phyloP scores from a whole-genome alignment of 805 yeast species.

The Suhomyces sp. region DNA sequence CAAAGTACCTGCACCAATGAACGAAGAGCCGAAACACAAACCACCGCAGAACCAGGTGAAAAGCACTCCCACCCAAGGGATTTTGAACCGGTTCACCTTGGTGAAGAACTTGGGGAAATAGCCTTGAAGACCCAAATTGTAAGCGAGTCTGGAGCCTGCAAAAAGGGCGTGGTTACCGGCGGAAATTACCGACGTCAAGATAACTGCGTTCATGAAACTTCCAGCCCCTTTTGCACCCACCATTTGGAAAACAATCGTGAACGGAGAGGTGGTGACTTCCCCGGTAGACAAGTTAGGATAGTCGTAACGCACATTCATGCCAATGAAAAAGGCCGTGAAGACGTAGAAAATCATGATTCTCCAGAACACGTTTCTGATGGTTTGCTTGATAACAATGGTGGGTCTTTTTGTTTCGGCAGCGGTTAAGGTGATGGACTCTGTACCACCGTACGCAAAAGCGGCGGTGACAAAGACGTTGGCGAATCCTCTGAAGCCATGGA shows the following conservation, averaged over 20 bases:
- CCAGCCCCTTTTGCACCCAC: slow-evolving; percentile 43
- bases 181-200: slow-evolving; percentile 52
- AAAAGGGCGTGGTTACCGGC: slow-evolving; percentile 54
- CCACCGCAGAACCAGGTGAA: slow-evolving; percentile 55
- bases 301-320: slow-evolving; percentile 41
- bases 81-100: slow-evolving; percentile 38
- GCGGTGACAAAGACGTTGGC: slow-evolving; percentile 50
- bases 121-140: slow-evolving; percentile 49
- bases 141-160: slow-evolving; percentile 50
- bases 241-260: slow-evolving; percentile 41
- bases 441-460: slow-evolving; percentile 51
- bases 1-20: slow-evolving; percentile 50
- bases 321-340: slow-evolving; percentile 39
- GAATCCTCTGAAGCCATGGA: slow-evolving; percentile 51
- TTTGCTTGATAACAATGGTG: slow-evolving; percentile 26
- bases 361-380: slow-evolving; percentile 29
- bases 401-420: slow-evolving; percentile 36
- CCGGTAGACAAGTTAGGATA: slow-evolving; percentile 30
- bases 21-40: slow-evolving; percentile 57
- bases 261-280: slow-evolving; percentile 35
- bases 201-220: slow-evolving; percentile 51
- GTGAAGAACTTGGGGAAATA: slow-evolving; percentile 45
- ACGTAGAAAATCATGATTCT: slow-evolving; percentile 34
- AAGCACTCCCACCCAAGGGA: slow-evolving; percentile 49
- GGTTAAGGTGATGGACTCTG: slow-evolving; percentile 37